A percentile compares a stretch with the other conserved stretches of the same genome.
Conservation (phyloP, 78 protist species). For the Dictyostelium firmibasis region DNA sequence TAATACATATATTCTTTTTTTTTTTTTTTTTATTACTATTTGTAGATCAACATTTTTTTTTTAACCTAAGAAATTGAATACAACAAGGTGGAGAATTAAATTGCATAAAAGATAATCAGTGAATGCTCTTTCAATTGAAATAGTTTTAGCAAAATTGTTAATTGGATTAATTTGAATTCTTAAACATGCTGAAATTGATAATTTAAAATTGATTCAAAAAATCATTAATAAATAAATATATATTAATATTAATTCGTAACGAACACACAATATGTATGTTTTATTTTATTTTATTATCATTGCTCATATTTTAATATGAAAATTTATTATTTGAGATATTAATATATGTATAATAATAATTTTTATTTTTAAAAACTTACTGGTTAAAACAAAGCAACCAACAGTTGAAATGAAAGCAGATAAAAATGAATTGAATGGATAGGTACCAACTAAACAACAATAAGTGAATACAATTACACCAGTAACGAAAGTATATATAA, state of each 20-base stretch:
- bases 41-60: neutral
- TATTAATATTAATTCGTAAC: neutral
- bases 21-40: neutral
- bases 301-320: neutral
- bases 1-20: neutral
- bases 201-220: neutral
- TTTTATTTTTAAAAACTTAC: constrained; percentile 30
- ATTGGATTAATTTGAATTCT: constrained; percentile 80
- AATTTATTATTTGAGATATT: too few relatives aligned
- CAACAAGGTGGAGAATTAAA: constrained; percentile 86
- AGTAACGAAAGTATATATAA: constrained; percentile 56
- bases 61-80: constrained; percentile 89
- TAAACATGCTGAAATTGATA: constrained; percentile 60
- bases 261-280: too few relatives aligned
- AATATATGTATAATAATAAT: too few relatives aligned
- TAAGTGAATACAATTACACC: constrained; percentile 85
- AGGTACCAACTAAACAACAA: constrained; percentile 85
- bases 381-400: constrained; percentile 81
- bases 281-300: too few relatives aligned
- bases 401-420: constrained; percentile 86
- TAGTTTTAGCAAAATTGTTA: constrained; percentile 27
- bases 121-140: constrained; percentile 83
- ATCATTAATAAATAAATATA: neutral
- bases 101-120: constrained; percentile 85
- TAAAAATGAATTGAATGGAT: constrained; percentile 90